Base-by-base conservation (phyloP, 371 early-diverging fungal species). In the Syncephalis plumigaleata region DNA sequence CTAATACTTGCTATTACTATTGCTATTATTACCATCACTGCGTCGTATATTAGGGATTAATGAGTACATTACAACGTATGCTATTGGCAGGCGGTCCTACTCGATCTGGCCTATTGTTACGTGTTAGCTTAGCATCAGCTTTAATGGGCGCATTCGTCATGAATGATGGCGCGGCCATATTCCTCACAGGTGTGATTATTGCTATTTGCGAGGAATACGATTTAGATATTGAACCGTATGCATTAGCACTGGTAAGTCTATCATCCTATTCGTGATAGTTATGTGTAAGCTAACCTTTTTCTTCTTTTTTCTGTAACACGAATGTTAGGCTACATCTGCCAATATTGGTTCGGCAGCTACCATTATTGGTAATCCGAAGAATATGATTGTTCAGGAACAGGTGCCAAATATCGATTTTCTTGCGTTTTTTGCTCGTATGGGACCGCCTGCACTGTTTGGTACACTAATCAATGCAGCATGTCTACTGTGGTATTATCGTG, bases 321-420 rank as follows among this genome's bases (percentile, higher is more conserved):
- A n/a, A n/a, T n/a, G n/a, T n/a, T 26, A 52, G 53, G 49, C 45
- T 9, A 53, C 53, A 17, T 53, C 53, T 5, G 49, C 49, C 9
- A 53, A 53, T 37, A 48, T 53, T 25, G 53, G 53, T 7, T 53
- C 53, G 4, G 38, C 44, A 37, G 40, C 53, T 13, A 53, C 49
- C 9, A 48, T 53, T 25, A 20, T 53, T 9, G 53, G 53, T 27
- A 53, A 53, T 25, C 42, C 44, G 2, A 53, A 43, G 25, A 53
- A 48, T 39, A 31, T 53, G 45, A 31, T 53, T 9, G 48, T 48
- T 2, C 26, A 21, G 5, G 53, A 53, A 21, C 17, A 24, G 5
- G 26, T 27, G 9, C 44, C 53, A 4, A 24, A 20, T 2, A 18
- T 48, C 15, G 39, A 39, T 22, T 53, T 53, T 38, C 15, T 21